Conservation (phyloP, 2,329 filamentous ascomycete genomes). For the Dendryphion nanum region DNA sequence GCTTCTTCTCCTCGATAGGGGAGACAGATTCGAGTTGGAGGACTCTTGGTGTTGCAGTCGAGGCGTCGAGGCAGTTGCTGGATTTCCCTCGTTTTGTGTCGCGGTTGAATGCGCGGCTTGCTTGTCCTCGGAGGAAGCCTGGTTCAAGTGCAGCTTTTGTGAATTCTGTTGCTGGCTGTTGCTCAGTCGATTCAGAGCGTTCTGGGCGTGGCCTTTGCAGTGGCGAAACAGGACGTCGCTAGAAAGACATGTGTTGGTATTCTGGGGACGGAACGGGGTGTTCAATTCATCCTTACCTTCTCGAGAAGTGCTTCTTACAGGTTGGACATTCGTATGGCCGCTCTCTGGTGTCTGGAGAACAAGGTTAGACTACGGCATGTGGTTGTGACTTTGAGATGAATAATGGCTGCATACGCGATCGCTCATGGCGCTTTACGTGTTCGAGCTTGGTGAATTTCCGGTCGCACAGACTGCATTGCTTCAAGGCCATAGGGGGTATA, state of each 20-base stretch:
- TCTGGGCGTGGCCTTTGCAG: slow-evolving; percentile 51
- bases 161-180: slow-evolving; percentile 21
- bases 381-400: too few relatives aligned
- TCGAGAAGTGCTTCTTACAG: slow-evolving; percentile 55
- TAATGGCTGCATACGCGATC: slow-evolving; percentile 49
- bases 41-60: slow-evolving; percentile 15
- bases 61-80: slow-evolving; percentile 17
- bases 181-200: slow-evolving; percentile 36
- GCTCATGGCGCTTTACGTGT: slow-evolving; percentile 56
- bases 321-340: slow-evolving; percentile 54
- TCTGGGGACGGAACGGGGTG: neutral
- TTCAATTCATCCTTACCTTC: slow-evolving; percentile 44
- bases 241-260: slow-evolving; percentile 2
- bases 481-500: slow-evolving; percentile 31
- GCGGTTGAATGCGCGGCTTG: slow-evolving; percentile 14
- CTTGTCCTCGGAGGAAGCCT: slow-evolving; percentile 12
- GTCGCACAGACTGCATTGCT: slow-evolving; percentile 48
- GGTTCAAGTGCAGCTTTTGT: slow-evolving; percentile 13
- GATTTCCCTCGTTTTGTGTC: slow-evolving; percentile 17
- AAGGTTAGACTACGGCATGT: slow-evolving; percentile 16
- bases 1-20: slow-evolving; percentile 22
- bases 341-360: slow-evolving; percentile 50
- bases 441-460: slow-evolving; percentile 57
- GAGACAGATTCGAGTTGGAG: slow-evolving; percentile 25
- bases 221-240: slow-evolving; percentile 53